A percentile compares a stretch with the other conserved stretches of the same genome.
These are phyloP conservation scores for Aspergillus costaricaensis DNA, from an alignment of 2,329 filamentous ascomycete genomes.

Conservation along the genomic window DNA sequence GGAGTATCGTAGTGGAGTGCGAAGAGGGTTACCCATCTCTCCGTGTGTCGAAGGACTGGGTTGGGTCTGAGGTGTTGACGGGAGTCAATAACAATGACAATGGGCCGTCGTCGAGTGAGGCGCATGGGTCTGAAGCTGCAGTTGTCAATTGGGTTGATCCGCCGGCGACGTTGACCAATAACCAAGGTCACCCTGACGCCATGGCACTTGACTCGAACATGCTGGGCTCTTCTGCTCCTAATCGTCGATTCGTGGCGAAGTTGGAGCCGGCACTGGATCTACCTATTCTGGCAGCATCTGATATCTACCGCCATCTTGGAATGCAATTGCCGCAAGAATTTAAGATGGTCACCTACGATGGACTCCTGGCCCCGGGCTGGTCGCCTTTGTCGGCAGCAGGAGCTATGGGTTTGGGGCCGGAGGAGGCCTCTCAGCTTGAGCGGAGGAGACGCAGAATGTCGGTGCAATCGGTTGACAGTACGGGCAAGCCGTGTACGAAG, in stretches of 20 bases:
- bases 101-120: conserved; percentile 25
- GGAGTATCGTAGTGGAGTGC: conserved; percentile 46
- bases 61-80: conserved; percentile 39
- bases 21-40: conserved; percentile 49
- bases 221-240: conserved; percentile 39
- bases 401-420: conserved; percentile 27
- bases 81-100: conserved; percentile 24
- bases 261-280: conserved; percentile 47
- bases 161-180: conserved; percentile 37
- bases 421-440: conserved; percentile 30
- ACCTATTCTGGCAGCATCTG: conserved; percentile 44
- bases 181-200: conserved; percentile 35
- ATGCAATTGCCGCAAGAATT: conserved; percentile 44
- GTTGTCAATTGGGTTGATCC: conserved; percentile 45
- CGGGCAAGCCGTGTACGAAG: conserved; percentile 32
- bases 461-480: conserved; percentile 35
- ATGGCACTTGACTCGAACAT: conserved; percentile 43
- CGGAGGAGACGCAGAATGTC: conserved; percentile 37
- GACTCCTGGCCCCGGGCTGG: conserved; percentile 39
- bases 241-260: conserved; percentile 48
- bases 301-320: conserved; percentile 44
- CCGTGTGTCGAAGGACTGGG: conserved; percentile 48
- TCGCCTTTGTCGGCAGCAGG: conserved; percentile 24
- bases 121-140: conserved; percentile 25
- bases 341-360: conserved; percentile 43